Percentiles rank a stretch among this genome's conserved stretches.
Evolutionary conservation across 2,329 filamentous ascomycete genomes (phyloP).

Genomic region (Pyrenophora graminea): DNA sequence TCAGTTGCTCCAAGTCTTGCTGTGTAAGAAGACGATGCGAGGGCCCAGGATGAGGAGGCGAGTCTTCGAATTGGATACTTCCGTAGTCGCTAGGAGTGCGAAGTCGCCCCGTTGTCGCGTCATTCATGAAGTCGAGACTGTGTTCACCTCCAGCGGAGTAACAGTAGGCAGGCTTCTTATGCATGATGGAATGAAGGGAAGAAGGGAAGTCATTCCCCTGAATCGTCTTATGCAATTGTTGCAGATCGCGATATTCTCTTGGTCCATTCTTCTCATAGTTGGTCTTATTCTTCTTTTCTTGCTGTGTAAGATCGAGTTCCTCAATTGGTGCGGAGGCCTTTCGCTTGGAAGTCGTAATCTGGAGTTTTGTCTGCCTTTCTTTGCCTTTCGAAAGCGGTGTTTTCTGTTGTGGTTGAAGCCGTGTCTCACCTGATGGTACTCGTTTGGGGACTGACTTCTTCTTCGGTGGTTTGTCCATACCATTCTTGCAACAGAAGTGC

Average conservation of each 20-base stretch:
- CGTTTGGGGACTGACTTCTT: slow-evolving; percentile 41
- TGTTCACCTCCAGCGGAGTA: slow-evolving; percentile 30
- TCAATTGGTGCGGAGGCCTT: slow-evolving; percentile 31
- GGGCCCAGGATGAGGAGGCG: slow-evolving; percentile 7
- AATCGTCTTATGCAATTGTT: slow-evolving; percentile 32
- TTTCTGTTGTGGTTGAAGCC: slow-evolving; percentile 3
- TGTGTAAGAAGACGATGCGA: neutral
- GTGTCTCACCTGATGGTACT: slow-evolving; percentile 9
- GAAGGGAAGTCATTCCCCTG: slow-evolving; percentile 27
- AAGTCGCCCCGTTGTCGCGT: neutral
- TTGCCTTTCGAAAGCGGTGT: slow-evolving; percentile 8
- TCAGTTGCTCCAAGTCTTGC: neutral
- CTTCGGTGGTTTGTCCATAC: slow-evolving; percentile 66
- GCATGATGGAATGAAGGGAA: slow-evolving; percentile 29
- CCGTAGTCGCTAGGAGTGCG: slow-evolving; percentile 37
- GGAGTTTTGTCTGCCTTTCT: slow-evolving; percentile 36
- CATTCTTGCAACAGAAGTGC: slow-evolving; percentile 73
- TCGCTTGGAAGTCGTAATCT: slow-evolving; percentile 32
- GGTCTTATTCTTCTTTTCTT: slow-evolving; percentile 34
- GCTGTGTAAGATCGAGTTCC: slow-evolving; percentile 39
- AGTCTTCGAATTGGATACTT: slow-evolving; percentile 24
- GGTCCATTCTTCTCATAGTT: slow-evolving; percentile 21
- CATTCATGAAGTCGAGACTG: slow-evolving; percentile 30
- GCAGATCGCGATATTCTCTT: slow-evolving; percentile 26
- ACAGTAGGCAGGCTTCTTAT: slow-evolving; percentile 35